Percentiles rank a stretch among this genome's conserved stretches.
Evolutionary conservation across 305 asterid species (phyloP).

Genomic region (Ilex paraguariensis): DNA sequence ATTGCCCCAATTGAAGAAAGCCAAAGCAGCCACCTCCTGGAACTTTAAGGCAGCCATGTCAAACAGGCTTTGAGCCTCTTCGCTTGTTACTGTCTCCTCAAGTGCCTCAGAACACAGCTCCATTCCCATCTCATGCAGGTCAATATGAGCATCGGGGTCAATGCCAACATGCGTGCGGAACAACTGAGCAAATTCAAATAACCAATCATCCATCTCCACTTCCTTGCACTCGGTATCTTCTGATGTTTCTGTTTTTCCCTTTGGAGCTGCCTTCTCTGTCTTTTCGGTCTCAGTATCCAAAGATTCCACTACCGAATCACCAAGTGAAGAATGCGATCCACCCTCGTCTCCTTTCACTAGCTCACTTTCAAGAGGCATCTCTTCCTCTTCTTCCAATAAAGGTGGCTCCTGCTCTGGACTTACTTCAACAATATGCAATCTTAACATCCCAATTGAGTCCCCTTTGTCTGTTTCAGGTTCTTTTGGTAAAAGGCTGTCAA

Average conservation of each 20-base stretch:
- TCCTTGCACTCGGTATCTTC: conserved; percentile 75
- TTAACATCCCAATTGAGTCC: conserved; percentile 54
- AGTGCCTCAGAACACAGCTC: conserved; percentile 94
- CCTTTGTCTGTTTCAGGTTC: conserved; percentile 44
- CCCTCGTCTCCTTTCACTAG: conserved; percentile 46
- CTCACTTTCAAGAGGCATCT: conserved; percentile 47
- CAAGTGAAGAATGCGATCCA: conserved; percentile 39
- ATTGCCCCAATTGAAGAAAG: conserved; percentile 96
- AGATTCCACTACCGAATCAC: conserved; percentile 43
- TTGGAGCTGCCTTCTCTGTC: conserved; percentile 31
- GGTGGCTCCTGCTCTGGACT: conserved; percentile 96
- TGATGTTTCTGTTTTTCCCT: conserved; percentile 41
- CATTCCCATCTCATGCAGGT: conserved; percentile 97
- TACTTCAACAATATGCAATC: conserved; percentile 90
- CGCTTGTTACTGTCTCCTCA: conserved; percentile 83
- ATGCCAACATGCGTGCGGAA: conserved; percentile 91
- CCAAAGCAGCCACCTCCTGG: conserved; percentile 94
- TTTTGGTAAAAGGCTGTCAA: conserved; percentile 37
- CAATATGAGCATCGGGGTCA: conserved; percentile 89
- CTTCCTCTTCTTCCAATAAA: conserved; percentile 66
- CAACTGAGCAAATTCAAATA: conserved; percentile 92
- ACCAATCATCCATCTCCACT: conserved; percentile 98
- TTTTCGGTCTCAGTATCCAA: conserved; percentile 43
- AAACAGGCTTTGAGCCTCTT: conserved; percentile 79
- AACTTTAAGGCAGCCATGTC: conserved; percentile 80